phyloP scores from a whole-genome alignment of 176 grass and related monocot genomes.

The Avena eriantha region DNA sequence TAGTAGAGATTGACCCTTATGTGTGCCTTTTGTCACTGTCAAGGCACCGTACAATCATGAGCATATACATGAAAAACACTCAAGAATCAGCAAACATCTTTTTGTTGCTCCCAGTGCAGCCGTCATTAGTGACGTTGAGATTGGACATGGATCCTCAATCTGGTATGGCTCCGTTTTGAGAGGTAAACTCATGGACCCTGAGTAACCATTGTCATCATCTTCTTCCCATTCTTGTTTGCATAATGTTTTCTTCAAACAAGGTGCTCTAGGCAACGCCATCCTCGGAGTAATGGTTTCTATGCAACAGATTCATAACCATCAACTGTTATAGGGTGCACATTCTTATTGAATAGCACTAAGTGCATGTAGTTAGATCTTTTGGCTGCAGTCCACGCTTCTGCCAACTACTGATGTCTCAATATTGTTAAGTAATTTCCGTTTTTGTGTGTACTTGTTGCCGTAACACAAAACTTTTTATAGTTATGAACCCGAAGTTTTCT shows the following conservation, averaged over 20 bases:
- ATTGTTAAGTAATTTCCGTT: neutral
- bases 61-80: conserved; percentile 75
- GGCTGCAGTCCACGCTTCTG: neutral
- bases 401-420: neutral
- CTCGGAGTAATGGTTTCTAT: neutral
- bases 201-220: neutral
- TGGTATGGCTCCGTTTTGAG: conserved; percentile 95
- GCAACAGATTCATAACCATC: neutral
- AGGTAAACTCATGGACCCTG: conserved; percentile 60
- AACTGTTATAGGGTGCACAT: neutral
- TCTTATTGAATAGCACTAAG: conserved; percentile 7
- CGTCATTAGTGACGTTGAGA: conserved; percentile 91
- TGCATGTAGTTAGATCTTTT: neutral
- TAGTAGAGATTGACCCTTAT: neutral
- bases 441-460: neutral
- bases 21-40: neutral
- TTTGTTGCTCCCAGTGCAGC: conserved; percentile 93
- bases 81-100: conserved; percentile 76
- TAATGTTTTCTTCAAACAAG: neutral
- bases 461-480: neutral
- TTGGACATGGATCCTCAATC: conserved; percentile 87
- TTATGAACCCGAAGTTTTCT: neutral
- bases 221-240: conserved; percentile 3
- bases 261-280: neutral
- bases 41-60: conserved; percentile 84